Base-by-base conservation (phyloP, 805 yeast species). In the Schwanniomyces sp. region DNA sequence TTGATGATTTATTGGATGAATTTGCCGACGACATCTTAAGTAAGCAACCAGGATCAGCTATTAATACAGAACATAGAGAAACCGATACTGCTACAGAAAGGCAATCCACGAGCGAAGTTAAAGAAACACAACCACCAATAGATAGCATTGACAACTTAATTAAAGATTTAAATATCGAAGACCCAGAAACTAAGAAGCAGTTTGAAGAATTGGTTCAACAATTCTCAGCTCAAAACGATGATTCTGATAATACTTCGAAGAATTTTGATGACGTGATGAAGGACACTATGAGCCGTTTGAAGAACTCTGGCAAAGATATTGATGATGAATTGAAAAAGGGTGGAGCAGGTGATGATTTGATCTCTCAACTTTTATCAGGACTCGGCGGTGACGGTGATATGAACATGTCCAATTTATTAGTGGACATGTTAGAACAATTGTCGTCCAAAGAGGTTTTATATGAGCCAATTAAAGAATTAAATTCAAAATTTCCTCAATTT, bases 1-100 rank as follows among this genome's bases (percentile, higher is more conserved):
- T 88, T 52, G 96, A 88, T 55, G 96, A 89, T 57, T 74, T 89
- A 50, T 73, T 92, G 44, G 96, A 91, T 59, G 97, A 91, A 52
- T 87, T 87, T 61, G 88, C 85, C 37, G 88, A 84, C 50, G 88
- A 83, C 48, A 76, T 85, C 0, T 70, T 86, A 47, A 78, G 78
- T 49, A 75, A 80, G 53, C 84, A 86, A 1, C 87, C 86, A 1
- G 87, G 84, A 3, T 68, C 78, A 0, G 70, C 62, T 5, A 52
- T 62, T 55, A 51, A 47, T 21, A 52, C 49, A 8, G 53, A 49
- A 14, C 37, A 56, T 7, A 52, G 53, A 26, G 43, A 45, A 28
- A 40, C 51, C 1, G 52, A 48, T 4, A 25, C 44, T 12, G 53
- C 56, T 21, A 52, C 56, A 38, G 67, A 66, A 14, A 65, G 63